Percentiles rank a stretch among this genome's conserved stretches.
These are phyloP conservation scores for Trichoderma cornu-damae DNA, from an alignment of 2,329 filamentous ascomycete species.

Conservation along the genomic window DNA sequence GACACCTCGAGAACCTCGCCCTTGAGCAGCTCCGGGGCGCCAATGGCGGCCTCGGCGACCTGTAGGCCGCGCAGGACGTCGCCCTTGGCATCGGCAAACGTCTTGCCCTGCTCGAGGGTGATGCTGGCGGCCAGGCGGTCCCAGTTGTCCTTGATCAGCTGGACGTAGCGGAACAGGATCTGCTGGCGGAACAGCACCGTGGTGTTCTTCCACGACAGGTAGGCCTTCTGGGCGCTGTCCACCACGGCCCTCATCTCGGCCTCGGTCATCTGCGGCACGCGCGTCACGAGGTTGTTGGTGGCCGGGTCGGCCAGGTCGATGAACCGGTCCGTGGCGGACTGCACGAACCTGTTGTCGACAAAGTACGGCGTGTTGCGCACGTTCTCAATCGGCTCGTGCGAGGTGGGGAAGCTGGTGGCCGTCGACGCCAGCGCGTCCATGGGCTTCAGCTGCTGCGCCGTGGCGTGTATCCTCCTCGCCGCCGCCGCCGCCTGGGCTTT, in stretches of 20 bases:
- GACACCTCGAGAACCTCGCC: slow-evolving; percentile 80
- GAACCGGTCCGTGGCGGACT: slow-evolving; percentile 63
- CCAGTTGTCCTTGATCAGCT: slow-evolving; percentile 77
- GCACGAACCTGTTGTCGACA: slow-evolving; percentile 71
- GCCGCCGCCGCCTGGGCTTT: slow-evolving; percentile 36
- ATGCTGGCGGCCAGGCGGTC: slow-evolving; percentile 79
- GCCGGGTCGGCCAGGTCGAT: slow-evolving; percentile 79
- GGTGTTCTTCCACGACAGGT: slow-evolving; percentile 66
- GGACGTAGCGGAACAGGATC: slow-evolving; percentile 83
- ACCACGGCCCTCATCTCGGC: slow-evolving; percentile 71
- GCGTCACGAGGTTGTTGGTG: slow-evolving; percentile 78
- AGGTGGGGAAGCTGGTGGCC: slow-evolving; percentile 60
- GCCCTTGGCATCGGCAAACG: slow-evolving; percentile 74
- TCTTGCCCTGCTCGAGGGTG: slow-evolving; percentile 85
- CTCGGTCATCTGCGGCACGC: slow-evolving; percentile 76
- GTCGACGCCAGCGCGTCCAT: slow-evolving; percentile 50
- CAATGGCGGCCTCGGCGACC: slow-evolving; percentile 78
- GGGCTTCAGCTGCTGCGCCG: slow-evolving; percentile 50
- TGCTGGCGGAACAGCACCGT: slow-evolving; percentile 71
- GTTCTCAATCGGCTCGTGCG: slow-evolving; percentile 63
- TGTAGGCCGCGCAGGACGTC: slow-evolving; percentile 78
- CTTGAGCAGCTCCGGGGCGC: slow-evolving; percentile 74
- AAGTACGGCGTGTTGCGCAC: slow-evolving; percentile 74
- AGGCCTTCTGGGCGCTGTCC: slow-evolving; percentile 70
- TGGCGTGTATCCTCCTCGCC: slow-evolving; percentile 52